Evolutionary conservation across 2,329 filamentous ascomycete genomes (phyloP).

Genomic region (Ascosphaera aggregata): DNA sequence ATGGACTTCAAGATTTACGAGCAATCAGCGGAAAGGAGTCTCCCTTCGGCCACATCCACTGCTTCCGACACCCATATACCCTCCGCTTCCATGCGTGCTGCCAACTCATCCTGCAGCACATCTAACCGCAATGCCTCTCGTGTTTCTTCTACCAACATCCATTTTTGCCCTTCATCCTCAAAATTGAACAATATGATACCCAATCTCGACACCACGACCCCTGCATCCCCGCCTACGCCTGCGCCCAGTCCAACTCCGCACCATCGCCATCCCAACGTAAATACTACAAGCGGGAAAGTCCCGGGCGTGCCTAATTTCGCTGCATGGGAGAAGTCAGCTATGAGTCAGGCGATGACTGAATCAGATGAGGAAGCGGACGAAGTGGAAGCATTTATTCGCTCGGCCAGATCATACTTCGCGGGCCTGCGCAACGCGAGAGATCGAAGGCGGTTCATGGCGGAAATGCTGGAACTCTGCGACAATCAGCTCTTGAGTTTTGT

Average conservation of each 20-base stretch:
- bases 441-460: slow-evolving; percentile 59
- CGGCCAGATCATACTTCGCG: slow-evolving; percentile 55
- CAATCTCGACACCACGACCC: slow-evolving; percentile 39
- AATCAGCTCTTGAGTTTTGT: slow-evolving; percentile 92
- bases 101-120: too few species aligned
- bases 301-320: neutral
- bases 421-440: slow-evolving; percentile 48
- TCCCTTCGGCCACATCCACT: too few species aligned
- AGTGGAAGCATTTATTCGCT: slow-evolving; percentile 49
- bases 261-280: slow-evolving; percentile 16
- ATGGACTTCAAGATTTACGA: too few species aligned
- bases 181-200: too few species aligned
- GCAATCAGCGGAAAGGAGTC: too few species aligned
- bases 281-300: neutral
- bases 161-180: too few species aligned
- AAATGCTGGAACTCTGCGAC: slow-evolving; percentile 81
- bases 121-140: too few species aligned
- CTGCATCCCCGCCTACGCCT: slow-evolving; percentile 42
- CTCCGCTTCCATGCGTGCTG: too few species aligned
- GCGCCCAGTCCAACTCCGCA: slow-evolving; percentile 42
- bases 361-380: slow-evolving; percentile 34
- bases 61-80: too few species aligned
- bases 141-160: too few species aligned
- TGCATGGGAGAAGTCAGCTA: slow-evolving; percentile 11
- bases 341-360: slow-evolving; percentile 21